Conservation (phyloP, 257 asterid species). For the Salvia splendens region DNA sequence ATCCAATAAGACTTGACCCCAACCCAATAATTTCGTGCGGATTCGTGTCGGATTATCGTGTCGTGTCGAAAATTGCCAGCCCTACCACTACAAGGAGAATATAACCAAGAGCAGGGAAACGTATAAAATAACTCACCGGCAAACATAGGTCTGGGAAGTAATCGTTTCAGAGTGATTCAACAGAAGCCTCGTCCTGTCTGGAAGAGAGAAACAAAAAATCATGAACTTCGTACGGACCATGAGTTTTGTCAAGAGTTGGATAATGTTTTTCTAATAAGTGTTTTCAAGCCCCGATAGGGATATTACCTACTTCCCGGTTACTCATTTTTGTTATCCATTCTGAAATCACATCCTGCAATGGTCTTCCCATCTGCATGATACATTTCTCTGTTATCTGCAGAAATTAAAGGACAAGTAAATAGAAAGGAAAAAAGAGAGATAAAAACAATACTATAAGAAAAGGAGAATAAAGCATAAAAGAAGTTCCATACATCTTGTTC, state of each 20-base stretch:
- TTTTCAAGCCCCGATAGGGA: background rate
- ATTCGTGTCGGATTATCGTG: too few relatives aligned
- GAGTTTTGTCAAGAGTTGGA: background rate
- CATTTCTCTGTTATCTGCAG: conserved; percentile 82
- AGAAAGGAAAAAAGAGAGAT: background rate
- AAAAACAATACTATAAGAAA: background rate
- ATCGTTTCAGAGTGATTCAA: conserved; percentile 77
- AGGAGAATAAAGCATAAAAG: conserved; percentile 7
- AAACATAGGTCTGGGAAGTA: conserved; percentile 64
- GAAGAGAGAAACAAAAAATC: conserved; percentile 26
- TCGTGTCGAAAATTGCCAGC: too few relatives aligned
- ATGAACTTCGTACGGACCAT: background rate
- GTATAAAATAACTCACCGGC: conserved; percentile 59
- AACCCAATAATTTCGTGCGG: too few relatives aligned
- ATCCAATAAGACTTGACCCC: too few relatives aligned
- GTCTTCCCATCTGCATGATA: conserved; percentile 66
- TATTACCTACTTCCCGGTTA: conserved; percentile 74
- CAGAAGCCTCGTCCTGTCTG: conserved; percentile 82
- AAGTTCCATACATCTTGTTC: conserved; percentile 75
- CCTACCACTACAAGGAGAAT: too few relatives aligned
- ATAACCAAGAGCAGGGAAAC: background rate
- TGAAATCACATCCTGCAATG: conserved; percentile 82
- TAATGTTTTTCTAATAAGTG: background rate
- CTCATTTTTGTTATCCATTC: conserved; percentile 70
- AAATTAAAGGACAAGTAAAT: conserved; percentile 12